Base-by-base conservation (phyloP, 2,329 filamentous ascomycete species). In the Phaeoacremonium minimum region DNA sequence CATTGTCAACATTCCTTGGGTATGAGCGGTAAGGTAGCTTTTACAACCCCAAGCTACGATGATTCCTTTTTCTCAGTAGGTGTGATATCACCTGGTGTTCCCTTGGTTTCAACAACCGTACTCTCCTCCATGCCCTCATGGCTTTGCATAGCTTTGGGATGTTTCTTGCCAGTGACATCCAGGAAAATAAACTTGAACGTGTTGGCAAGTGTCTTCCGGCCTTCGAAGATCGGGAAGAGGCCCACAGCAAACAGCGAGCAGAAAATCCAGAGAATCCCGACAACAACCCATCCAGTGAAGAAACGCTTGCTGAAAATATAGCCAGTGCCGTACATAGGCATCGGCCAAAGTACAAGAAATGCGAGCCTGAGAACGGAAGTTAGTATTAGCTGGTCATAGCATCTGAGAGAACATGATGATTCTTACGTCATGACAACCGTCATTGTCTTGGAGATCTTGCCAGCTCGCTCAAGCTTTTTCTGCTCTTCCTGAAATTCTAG, bases 301-400 rank as follows among this genome's bases (percentile, higher is more conserved):
- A 93, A 93, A 16, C 71, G 71, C 67, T 87, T 85, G 58, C 73
- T 80, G 63, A 93, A 94, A 36, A 95, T 75, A 55, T 95, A 95
- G 1, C 76, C 76, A 0, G 73, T 73, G 9, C 87, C 89, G 53
- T 93, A 95, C 79, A 95, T 81, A 2, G 89, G 89, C 75, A 95
- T 91, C 0, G 90, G 89, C 88, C 89, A 95, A 13, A 95, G 73
- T 3, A 95, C 71, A 0, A 95, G 66, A 38, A 95, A 68, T 0
- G 78, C 72, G 0, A 95, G 42, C 0, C 87, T 85, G 65, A 49
- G 36, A 14, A 1, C 5, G 3, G 16, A 3, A 6, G 3, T 13
- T 7, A 14, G 15, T 28, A 33, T 38, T 37, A 35, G 42, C 56
- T 54, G 8, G n/a, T n/a, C n/a, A n/a, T n/a, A n/a, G n/a, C n/a